Conservation (phyloP, 2,329 filamentous ascomycete genomes). For the Xylariaceae sp. region DNA sequence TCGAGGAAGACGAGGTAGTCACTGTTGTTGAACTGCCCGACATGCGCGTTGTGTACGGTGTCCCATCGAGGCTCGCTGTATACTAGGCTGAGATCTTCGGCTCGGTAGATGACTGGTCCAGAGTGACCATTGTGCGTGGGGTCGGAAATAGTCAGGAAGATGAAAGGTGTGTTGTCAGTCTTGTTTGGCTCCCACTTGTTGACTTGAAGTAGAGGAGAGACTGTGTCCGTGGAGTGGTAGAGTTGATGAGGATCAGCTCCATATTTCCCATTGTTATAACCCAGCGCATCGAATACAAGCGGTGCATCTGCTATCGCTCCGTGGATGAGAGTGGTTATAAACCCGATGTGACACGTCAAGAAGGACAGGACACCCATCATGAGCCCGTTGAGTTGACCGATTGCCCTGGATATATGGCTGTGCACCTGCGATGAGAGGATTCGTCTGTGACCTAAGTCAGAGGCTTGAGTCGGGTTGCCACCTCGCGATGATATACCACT, state of each 20-base stretch:
- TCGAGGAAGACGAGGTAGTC: constrained; percentile 18
- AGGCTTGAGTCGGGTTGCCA: too few species aligned
- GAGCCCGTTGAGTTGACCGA: too few species aligned
- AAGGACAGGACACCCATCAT: too few species aligned
- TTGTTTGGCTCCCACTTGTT: constrained; percentile 28
- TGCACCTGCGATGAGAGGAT: too few species aligned
- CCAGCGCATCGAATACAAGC: constrained; percentile 25
- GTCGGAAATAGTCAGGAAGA: constrained; percentile 32
- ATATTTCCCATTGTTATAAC: constrained; percentile 29
- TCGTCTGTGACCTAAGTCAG: too few species aligned
- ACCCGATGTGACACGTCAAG: constrained; percentile 29
- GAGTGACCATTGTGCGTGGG: constrained; percentile 21
- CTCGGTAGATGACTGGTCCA: constrained; percentile 36
- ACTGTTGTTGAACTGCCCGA: constrained; percentile 9
- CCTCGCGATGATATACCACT: too few species aligned
- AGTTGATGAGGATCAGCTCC: constrained; percentile 32
- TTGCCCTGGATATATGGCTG: too few species aligned
- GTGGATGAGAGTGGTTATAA: constrained; percentile 30
- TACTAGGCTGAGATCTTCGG: constrained; percentile 36
- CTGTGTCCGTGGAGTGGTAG: constrained; percentile 33
- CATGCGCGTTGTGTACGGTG: constrained; percentile 12
- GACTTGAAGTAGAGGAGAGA: constrained; percentile 36
- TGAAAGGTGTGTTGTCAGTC: constrained; percentile 30
- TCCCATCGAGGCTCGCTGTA: constrained; percentile 32
- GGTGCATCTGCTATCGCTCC: constrained; percentile 23